Base-by-base conservation (phyloP, 2,329 filamentous ascomycete genomes). In the Penicillium concentricum region DNA sequence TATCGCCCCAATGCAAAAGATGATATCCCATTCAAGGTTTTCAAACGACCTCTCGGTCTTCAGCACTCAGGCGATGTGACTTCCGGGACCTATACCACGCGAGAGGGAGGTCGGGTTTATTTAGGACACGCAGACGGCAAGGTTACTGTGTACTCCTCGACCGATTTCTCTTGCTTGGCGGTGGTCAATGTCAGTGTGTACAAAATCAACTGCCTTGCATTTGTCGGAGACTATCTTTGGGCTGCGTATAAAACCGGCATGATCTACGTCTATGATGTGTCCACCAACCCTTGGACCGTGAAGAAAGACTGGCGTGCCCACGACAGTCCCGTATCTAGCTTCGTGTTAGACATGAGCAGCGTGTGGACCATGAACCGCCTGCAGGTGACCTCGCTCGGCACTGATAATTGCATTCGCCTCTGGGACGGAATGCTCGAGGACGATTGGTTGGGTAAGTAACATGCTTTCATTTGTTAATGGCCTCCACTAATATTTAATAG, bases 271-370 rank as follows among this genome's bases (percentile, higher is more conserved):
- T 99, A 97, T 74, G 92, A 99, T 72, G 89, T 91, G 12, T 84
- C 80, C 10, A 83, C 85, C 30, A 86, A 84, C n/a, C 93, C 93
- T 0, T 99, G 94, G 94, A 82, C 83, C 20, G 86, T 96, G 26
- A 87, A 90, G 76, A 99, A 99, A 73, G 93, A 97, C 69, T 99
- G 94, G 93, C 86, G 88, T 62, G 93, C 91, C 3, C 94, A 97
- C 70, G 87, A 91, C 7, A 89, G 89, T 61, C 90, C 92, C 0
- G 87, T 96, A 8, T 83, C 90, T 45, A 88, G 87, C 56, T 84
- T 99, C 57, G 76, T 90, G 13, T 84, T 89, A 2, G 94, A 99
- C 70, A 81, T 83, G 1, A 90, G 91, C 34, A 91, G 90, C 68
- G 86, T 92, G 48, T 97, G 92, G 84, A 91, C 87, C 54, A 81